Evolutionary conservation across 2,329 filamentous ascomycete genomes (phyloP).

Genomic region (Sporothrix inflata): DNA sequence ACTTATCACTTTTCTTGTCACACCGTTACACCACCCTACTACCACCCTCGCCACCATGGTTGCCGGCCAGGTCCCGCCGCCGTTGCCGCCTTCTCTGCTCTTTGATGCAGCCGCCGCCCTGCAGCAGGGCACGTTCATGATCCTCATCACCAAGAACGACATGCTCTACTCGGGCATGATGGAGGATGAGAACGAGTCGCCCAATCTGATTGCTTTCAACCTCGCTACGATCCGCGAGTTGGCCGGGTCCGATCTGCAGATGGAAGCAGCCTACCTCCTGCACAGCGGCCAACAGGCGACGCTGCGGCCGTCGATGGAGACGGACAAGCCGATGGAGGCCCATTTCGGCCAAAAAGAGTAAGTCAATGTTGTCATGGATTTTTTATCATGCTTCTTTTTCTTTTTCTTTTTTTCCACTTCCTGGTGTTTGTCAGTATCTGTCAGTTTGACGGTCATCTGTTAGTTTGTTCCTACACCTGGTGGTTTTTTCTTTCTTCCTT

Average conservation of each 20-base stretch:
- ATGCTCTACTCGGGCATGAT: constrained; percentile 20
- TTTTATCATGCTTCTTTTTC: too few species aligned
- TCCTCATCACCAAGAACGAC: constrained; percentile 17
- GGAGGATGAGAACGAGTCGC: background rate
- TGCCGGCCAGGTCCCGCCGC: background rate
- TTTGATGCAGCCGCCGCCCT: background rate
- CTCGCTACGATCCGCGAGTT: constrained; percentile 19
- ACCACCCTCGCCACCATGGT: background rate
- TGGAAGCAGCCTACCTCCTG: constrained; percentile 2
- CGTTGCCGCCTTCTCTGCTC: background rate
- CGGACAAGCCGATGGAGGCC: background rate
- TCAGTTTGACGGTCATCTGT: background rate
- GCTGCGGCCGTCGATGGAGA: background rate
- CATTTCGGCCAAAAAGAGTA: constrained; percentile 20
- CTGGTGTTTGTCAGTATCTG: background rate
- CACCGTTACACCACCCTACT: background rate
- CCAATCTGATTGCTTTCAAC: constrained; percentile 10
- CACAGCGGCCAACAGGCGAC: background rate
- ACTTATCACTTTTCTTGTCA: background rate
- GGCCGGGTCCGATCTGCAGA: background rate
- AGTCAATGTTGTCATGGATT: background rate
- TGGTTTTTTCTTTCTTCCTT: background rate
- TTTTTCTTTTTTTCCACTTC: background rate
- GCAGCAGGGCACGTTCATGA: constrained; percentile 13
- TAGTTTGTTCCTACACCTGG: background rate